These are phyloP conservation scores for Aspergillus cristatus DNA, from an alignment of 495 filamentous ascomycete genomes.

Conservation along the genomic window DNA sequence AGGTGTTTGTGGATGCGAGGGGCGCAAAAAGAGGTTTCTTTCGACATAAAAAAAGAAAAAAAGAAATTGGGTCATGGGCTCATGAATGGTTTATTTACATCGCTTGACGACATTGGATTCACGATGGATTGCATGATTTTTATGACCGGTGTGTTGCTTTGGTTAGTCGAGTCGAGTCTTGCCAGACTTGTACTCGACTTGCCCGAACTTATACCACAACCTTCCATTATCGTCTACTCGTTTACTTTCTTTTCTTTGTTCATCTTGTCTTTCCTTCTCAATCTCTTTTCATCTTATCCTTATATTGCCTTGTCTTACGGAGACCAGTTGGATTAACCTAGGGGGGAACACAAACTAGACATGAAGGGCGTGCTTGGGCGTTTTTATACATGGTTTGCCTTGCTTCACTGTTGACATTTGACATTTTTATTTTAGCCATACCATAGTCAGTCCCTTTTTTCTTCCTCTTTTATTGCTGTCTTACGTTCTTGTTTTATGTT, in stretches of 20 bases:
- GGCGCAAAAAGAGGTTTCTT: constrained; percentile 1
- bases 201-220: no score
- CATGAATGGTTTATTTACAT: constrained; percentile 22
- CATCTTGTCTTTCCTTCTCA: constrained; percentile 4
- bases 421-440: no score
- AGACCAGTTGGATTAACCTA: no score
- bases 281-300: constrained; percentile 8
- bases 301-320: no score
- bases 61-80: constrained; percentile 14
- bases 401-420: not conserved
- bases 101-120: constrained; percentile 21
- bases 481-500: no score
- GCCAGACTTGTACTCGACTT: no score
- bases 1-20: constrained; percentile 10
- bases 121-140: constrained; percentile 27
- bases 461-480: not conserved
- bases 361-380: not conserved
- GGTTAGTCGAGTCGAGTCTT: no score
- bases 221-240: not conserved
- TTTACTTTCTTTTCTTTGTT: constrained; percentile 5
- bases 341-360: not conserved
- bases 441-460: no score
- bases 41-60: constrained; percentile 10
- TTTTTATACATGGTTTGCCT: not conserved
- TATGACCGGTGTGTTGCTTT: not conserved